Base-by-base conservation (phyloP, 2,329 filamentous ascomycete species). In the Hypoxylon sp. region DNA sequence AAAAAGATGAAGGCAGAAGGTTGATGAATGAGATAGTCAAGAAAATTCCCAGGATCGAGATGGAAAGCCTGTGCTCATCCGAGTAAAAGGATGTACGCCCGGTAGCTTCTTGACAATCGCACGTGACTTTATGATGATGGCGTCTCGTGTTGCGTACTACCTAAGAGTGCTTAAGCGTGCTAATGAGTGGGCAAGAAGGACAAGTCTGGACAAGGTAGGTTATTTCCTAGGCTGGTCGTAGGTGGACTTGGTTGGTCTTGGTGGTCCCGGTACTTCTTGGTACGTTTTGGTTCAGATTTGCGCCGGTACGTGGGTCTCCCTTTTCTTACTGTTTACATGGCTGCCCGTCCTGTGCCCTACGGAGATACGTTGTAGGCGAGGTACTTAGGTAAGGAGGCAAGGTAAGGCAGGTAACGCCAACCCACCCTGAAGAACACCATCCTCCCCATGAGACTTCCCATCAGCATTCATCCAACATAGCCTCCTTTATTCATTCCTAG, bases 401-500 rank as follows among this genome's bases (percentile, higher is more conserved):
- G 29, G 58, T 66, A 39, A 64, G 69, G 69, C 72, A 70, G 69
- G 70, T 73, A 70, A 74, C 73, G 70, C 69, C 71, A 74, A 71
- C 67, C 70, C 67, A 66, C 66, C 47, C 60, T 33, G 52, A 54
- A 52, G 42, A 66, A 66, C 61, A 59, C 29, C 42, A 57, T 33
- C 22, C 54, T 47, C 62, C 39, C 51, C 42, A 26, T 22, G 19
- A 22, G 44, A 9, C 29, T 31, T 31, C 14, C 53, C 42, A 35
- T 54, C 59, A 19, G 17, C 46, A 33, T 62, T 54, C 59, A 42
- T 54, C 46, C 46, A 58, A 57, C 54, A 52, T 64, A 19, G 39
- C 51, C 37, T 52, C 37, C 48, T 33, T 26, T 60, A 46, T 52
- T 59, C 31, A 65, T 65, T 60, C 59, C 39, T 46, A 24, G 48